Percentiles rank a stretch among this genome's conserved stretches.
These are phyloP conservation scores for Mortierella sp. DNA, from an alignment of 371 early-diverging fungal genomes.

Conservation along the genomic window DNA sequence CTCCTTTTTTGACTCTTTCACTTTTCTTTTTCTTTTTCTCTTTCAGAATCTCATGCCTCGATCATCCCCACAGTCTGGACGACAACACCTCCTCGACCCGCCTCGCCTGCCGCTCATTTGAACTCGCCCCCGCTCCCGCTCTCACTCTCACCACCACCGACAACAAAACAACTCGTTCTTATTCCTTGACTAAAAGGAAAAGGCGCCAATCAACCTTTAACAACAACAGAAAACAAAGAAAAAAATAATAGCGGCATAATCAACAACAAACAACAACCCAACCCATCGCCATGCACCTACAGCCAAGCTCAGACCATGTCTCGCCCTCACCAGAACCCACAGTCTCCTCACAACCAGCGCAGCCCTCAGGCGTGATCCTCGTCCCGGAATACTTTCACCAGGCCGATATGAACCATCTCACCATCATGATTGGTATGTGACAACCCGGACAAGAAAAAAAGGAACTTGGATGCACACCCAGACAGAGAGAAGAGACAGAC, in stretches of 20 bases:
- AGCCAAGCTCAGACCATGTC: conserved; percentile 42
- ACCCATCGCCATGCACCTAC: conserved; percentile 39
- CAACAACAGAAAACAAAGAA: conserved; percentile 16
- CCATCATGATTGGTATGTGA: conserved; percentile 79
- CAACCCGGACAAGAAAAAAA: not conserved
- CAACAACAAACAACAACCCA: conserved; percentile 12
- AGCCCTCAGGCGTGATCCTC: conserved; percentile 57
- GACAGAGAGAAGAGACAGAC: not conserved
- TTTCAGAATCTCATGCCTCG: conserved; percentile 13
- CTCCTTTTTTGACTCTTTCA: conserved; percentile 14
- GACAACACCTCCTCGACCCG: conserved; percentile 16
- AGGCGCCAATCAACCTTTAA: not conserved
- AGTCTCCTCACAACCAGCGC: conserved; percentile 41
- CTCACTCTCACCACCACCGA: not conserved
- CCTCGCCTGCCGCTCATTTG: conserved; percentile 15
- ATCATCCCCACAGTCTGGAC: conserved; percentile 5
- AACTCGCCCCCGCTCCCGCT: not conserved
- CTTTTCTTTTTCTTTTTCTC: conserved; percentile 11
- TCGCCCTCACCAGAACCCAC: conserved; percentile 58
- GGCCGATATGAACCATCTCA: conserved; percentile 78
- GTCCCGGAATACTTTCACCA: conserved; percentile 82
- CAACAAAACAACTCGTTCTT: not conserved
- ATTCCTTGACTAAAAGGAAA: not conserved
- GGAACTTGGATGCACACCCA: not conserved
- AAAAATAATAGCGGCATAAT: not conserved